These are phyloP conservation scores for Morella rubra DNA, from an alignment of 306 rosid species.

Conservation along the genomic window DNA sequence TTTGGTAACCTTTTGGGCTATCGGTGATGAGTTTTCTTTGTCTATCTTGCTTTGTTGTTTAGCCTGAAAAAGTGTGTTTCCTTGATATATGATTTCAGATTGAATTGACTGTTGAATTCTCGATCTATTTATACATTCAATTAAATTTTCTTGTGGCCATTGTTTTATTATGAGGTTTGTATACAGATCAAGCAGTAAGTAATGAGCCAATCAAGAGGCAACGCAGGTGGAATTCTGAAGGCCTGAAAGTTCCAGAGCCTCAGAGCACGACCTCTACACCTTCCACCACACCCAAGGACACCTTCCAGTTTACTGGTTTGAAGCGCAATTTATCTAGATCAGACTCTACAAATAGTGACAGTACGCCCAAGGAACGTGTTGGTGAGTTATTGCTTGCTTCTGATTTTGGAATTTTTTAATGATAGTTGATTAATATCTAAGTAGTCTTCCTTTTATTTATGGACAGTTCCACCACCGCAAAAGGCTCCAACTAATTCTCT, in stretches of 20 bases:
- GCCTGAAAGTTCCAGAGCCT: slow-evolving; percentile 55
- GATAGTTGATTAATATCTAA: slow-evolving; percentile 8
- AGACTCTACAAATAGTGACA: slow-evolving; percentile 68
- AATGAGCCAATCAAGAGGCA: slow-evolving; percentile 83
- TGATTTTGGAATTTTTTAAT: not conserved
- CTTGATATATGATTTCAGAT: not conserved
- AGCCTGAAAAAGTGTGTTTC: not conserved
- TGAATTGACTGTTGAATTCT: not conserved
- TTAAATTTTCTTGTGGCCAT: not conserved
- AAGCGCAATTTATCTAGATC: slow-evolving; percentile 68
- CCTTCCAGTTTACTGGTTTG: slow-evolving; percentile 35
- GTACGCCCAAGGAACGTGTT: slow-evolving; percentile 71
- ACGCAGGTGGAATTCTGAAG: slow-evolving; percentile 85
- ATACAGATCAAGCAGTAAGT: slow-evolving; percentile 57
- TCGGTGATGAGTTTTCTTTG: not conserved
- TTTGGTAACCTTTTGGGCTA: not conserved
- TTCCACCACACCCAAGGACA: slow-evolving; percentile 57
- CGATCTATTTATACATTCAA: not conserved
- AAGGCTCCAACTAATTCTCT: slow-evolving; percentile 80
- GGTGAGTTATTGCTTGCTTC: slow-evolving; percentile 54
- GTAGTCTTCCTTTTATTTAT: slow-evolving; percentile 20
- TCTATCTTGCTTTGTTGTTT: not conserved
- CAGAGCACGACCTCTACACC: slow-evolving; percentile 49
- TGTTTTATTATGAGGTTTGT: slow-evolving; percentile 21
- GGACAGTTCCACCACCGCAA: slow-evolving; percentile 81